phyloP scores from a whole-genome alignment of 2,329 filamentous ascomycete genomes.

The Calonectria crousiana region DNA sequence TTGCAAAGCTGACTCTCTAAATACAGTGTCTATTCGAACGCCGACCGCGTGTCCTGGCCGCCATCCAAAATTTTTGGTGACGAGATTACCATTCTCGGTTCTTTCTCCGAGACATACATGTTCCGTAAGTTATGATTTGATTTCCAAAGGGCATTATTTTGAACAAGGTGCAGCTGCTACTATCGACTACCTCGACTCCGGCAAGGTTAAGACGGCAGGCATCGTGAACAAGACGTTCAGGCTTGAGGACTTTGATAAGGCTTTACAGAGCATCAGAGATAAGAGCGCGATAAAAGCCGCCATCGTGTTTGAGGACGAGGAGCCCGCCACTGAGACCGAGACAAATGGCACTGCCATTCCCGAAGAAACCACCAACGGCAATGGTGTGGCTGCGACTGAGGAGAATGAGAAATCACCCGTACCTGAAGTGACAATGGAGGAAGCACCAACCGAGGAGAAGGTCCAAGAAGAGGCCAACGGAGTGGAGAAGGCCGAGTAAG shows the following conservation, averaged over 20 bases:
- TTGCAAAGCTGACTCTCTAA: constrained; percentile 2
- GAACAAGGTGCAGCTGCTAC: constrained; percentile 52
- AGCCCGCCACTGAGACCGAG: constrained; percentile 7
- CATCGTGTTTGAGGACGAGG: constrained; percentile 73
- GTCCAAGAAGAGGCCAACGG: neutral
- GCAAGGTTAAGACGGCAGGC: constrained; percentile 72
- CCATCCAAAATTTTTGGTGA: constrained; percentile 78
- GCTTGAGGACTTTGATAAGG: constrained; percentile 79
- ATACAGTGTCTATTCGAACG: constrained; percentile 70
- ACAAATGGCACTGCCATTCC: neutral
- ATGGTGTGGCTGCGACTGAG: neutral
- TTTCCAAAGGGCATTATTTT: neutral
- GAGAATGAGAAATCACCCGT: neutral
- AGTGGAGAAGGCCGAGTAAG: neutral
- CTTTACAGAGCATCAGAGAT: constrained; percentile 77
- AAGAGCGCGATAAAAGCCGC: constrained; percentile 81
- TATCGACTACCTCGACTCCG: constrained; percentile 66
- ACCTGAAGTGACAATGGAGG: constrained; percentile 12
- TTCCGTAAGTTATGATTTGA: constrained; percentile 61
- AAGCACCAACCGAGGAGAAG: neutral
- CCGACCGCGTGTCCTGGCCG: constrained; percentile 74
- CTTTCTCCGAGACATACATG: constrained; percentile 80
- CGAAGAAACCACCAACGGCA: neutral
- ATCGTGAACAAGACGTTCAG: constrained; percentile 81
- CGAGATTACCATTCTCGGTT: constrained; percentile 80